Evolutionary conservation across 192 early-diverging fungal genomes (phyloP).

Genomic region (Piromyces sp.): DNA sequence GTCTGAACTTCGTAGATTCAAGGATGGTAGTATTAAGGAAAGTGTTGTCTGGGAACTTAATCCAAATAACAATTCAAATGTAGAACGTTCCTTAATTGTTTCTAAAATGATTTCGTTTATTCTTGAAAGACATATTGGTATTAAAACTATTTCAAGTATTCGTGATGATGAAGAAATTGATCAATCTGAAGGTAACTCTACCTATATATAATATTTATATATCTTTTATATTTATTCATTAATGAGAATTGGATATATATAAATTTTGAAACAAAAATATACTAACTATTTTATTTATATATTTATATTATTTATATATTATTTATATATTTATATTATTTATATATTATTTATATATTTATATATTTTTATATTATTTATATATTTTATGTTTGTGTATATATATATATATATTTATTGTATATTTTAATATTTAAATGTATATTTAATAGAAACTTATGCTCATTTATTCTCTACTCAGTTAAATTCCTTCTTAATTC

Average conservation of each 20-base stretch:
- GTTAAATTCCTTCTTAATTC: conserved; percentile 40
- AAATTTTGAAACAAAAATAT: too few relatives aligned
- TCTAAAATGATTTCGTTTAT: conserved; percentile 63
- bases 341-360: too few relatives aligned
- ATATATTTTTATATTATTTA: too few relatives aligned
- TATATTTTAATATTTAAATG: too few relatives aligned
- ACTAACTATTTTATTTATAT: too few relatives aligned
- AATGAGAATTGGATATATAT: too few relatives aligned
- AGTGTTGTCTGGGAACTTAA: conserved; percentile 62
- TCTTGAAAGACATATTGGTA: conserved; percentile 50
- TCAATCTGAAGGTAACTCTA: conserved; percentile 2
- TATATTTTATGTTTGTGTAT: too few relatives aligned
- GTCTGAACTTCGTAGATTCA: conserved; percentile 80
- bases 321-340: too few relatives aligned
- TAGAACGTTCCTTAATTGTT: conserved; percentile 52
- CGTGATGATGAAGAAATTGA: conserved; percentile 6
- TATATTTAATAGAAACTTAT: background rate
- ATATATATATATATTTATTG: too few relatives aligned
- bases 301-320: too few relatives aligned
- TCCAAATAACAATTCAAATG: conserved; percentile 4
- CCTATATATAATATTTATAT: too few relatives aligned
- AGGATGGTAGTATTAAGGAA: conserved; percentile 77
- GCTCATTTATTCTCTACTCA: conserved; percentile 48
- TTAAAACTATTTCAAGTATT: conserved; percentile 11
- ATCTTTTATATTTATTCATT: too few relatives aligned